Percentiles rank a stretch among this genome's conserved stretches.
Conservation (phyloP, 306 rosid species). For the Pterocarpus santalinus region DNA sequence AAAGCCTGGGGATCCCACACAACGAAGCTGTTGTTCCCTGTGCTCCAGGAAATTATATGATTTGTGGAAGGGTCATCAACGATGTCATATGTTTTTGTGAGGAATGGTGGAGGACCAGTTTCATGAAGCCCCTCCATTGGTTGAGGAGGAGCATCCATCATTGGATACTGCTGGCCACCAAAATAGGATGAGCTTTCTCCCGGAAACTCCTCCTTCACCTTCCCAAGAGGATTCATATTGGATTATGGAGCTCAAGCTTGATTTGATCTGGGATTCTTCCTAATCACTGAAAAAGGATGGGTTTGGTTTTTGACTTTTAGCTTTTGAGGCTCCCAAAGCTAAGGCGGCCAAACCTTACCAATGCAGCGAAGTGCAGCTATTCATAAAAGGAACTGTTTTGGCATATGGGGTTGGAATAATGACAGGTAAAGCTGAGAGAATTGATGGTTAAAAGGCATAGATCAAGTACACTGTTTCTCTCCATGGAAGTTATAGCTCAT, state of each 20-base stretch:
- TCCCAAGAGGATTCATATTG: constrained; percentile 54
- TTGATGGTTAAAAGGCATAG: neutral
- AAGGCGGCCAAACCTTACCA: neutral
- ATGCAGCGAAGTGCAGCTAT: constrained; percentile 15
- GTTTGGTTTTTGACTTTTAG: constrained; percentile 18
- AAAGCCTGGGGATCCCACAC: constrained; percentile 87
- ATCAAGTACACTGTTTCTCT: neutral
- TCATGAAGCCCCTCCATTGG: constrained; percentile 76
- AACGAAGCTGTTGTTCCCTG: constrained; percentile 80
- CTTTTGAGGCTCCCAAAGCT: constrained; percentile 4
- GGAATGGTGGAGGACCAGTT: constrained; percentile 86
- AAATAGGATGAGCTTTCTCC: constrained; percentile 47
- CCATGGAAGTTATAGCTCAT: neutral
- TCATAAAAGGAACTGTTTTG: neutral
- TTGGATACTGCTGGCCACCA: neutral
- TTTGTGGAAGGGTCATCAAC: constrained; percentile 77
- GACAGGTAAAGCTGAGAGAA: constrained; percentile 1
- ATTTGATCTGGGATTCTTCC: constrained; percentile 34
- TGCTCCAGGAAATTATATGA: constrained; percentile 83
- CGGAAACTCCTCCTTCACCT: constrained; percentile 59
- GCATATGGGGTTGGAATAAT: neutral
- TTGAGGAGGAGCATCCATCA: constrained; percentile 39
- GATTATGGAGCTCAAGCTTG: neutral
- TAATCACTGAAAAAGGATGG: neutral
- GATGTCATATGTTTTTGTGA: constrained; percentile 83